Evolutionary conservation across 2,329 filamentous ascomycete species (phyloP).

Genomic region (Paecilomyces sp.): DNA sequence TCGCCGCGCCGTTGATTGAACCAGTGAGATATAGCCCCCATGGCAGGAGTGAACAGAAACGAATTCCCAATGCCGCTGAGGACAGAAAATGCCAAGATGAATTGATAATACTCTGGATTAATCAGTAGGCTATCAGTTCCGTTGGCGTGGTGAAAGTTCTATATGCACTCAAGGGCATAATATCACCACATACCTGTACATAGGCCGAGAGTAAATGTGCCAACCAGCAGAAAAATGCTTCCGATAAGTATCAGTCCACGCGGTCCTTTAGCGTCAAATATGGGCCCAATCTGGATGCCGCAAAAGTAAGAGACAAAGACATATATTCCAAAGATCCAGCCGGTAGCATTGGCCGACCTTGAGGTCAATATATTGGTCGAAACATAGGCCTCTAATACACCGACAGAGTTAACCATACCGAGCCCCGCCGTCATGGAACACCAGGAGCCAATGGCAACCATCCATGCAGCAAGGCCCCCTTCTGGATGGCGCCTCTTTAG

Average conservation of each 20-base stretch:
- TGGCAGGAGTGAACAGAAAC: constrained; percentile 28
- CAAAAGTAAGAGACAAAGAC: constrained; percentile 20
- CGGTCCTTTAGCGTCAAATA: constrained; percentile 23
- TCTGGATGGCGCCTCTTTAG: background rate
- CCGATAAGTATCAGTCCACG: constrained; percentile 14
- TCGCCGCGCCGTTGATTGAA: constrained; percentile 26
- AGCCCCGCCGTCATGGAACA: constrained; percentile 24
- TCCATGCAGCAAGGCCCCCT: background rate
- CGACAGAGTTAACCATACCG: constrained; percentile 31
- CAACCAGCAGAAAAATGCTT: constrained; percentile 9
- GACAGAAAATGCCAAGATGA: constrained; percentile 33
- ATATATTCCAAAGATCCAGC: constrained; percentile 23
- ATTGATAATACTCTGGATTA: constrained; percentile 32
- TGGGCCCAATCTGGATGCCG: constrained; percentile 21
- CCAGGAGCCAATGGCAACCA: constrained; percentile 12
- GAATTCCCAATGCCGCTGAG: constrained; percentile 32
- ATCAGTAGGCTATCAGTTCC: background rate
- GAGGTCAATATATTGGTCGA: constrained; percentile 8
- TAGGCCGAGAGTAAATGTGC: constrained; percentile 12
- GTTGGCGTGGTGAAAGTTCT: too few species aligned
- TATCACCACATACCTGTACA: constrained; percentile 11
- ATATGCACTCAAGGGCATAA: background rate
- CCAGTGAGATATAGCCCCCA: constrained; percentile 26
- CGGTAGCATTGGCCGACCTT: constrained; percentile 7
- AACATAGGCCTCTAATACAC: constrained; percentile 15